A percentile compares a stretch with the other conserved stretches of the same genome.
These are phyloP conservation scores for Nicotiana knightiana DNA, from an alignment of 257 asterid species.

Conservation along the genomic window DNA sequence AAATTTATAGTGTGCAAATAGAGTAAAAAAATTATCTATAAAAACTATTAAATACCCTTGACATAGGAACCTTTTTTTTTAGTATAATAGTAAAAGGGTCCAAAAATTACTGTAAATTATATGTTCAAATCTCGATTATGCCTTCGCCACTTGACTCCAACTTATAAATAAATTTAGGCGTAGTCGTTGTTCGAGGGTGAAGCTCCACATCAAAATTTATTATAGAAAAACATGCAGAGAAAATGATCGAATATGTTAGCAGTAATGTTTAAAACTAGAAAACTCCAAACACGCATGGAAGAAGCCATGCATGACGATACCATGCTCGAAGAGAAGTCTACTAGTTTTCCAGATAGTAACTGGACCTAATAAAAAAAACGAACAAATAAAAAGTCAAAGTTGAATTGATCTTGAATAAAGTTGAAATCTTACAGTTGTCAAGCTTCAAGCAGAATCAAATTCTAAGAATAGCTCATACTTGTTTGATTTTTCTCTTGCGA, in stretches of 20 bases:
- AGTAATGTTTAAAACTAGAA: not conserved
- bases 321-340: too few relatives aligned
- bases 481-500: not conserved
- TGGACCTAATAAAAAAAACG: not conserved
- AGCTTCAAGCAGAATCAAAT: not conserved
- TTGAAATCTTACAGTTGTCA: not conserved
- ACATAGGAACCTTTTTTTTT: too few relatives aligned
- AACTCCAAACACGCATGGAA: not conserved
- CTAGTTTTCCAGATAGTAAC: conserved; percentile 1
- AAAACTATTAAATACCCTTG: too few relatives aligned
- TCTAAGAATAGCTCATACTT: not conserved
- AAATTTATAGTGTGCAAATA: too few relatives aligned
- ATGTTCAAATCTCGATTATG: too few relatives aligned
- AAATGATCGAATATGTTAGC: not conserved
- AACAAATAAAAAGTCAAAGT: not conserved
- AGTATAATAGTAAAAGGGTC: too few relatives aligned
- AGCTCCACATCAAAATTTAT: not conserved
- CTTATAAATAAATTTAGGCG: not conserved
- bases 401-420: not conserved
- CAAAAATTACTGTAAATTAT: too few relatives aligned
- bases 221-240: not conserved
- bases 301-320: not conserved
- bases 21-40: too few relatives aligned
- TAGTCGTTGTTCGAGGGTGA: not conserved
- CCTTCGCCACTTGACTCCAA: too few relatives aligned